Percentiles rank a stretch among this genome's conserved stretches.
phyloP scores from a whole-genome alignment of 2,329 filamentous ascomycete species.

The Penicillium sp. region DNA sequence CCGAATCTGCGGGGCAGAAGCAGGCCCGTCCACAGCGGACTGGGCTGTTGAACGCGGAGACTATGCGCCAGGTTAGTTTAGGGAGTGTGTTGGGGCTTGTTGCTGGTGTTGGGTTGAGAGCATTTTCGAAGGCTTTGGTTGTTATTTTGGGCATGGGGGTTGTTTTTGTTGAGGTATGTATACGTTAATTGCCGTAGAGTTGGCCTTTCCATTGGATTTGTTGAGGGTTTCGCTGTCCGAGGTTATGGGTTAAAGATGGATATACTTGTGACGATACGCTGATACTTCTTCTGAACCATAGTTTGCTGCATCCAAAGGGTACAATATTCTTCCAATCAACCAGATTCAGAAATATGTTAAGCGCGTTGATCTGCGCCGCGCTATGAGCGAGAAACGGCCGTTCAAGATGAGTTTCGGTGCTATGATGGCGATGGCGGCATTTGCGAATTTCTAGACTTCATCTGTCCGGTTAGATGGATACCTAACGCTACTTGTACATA shows the following conservation, averaged over 20 bases:
- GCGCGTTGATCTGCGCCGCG: conserved; percentile 39
- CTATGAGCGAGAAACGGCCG: conserved; percentile 40
- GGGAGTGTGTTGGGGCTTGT: conserved; percentile 47
- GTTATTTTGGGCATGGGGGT: conserved; percentile 45
- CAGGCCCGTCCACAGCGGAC: conserved; percentile 21
- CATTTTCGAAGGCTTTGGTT: conserved; percentile 46
- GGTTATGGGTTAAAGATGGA: neutral
- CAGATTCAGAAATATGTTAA: conserved; percentile 44
- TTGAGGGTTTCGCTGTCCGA: neutral
- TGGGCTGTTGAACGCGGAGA: conserved; percentile 33
- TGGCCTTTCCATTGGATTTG: neutral
- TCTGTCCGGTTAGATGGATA: neutral
- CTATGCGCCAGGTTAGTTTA: conserved; percentile 46
- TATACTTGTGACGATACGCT: conserved; percentile 2
- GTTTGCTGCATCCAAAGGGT: conserved; percentile 48
- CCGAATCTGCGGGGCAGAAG: conserved; percentile 26
- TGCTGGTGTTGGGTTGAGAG: conserved; percentile 43
- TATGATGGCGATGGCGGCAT: conserved; percentile 47
- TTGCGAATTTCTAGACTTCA: conserved; percentile 40
- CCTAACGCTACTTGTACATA: conserved; percentile 14
- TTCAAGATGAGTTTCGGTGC: conserved; percentile 49
- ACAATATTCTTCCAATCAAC: conserved; percentile 44
- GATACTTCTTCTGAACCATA: conserved; percentile 16
- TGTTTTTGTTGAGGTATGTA: conserved; percentile 44
- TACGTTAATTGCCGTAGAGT: neutral